Percentiles rank a stretch among this genome's conserved stretches.
phyloP scores from a whole-genome alignment of 805 yeast species.

The Pichia sporocuriosa region DNA sequence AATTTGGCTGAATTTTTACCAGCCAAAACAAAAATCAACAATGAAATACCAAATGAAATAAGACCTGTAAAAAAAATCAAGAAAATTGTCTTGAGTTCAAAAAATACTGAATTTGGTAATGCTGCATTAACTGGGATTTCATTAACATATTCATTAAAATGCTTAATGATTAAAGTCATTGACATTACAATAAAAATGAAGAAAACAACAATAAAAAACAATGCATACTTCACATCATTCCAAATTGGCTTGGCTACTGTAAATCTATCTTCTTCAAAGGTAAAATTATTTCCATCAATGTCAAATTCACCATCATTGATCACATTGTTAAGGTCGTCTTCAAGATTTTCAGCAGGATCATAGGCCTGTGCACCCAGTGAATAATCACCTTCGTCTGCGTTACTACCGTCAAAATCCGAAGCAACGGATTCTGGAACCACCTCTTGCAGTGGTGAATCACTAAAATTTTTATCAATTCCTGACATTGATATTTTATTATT shows the following conservation, averaged over 20 bases:
- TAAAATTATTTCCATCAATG: slow-evolving; percentile 5
- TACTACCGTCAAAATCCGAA: neutral
- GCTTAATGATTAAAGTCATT: slow-evolving; percentile 8
- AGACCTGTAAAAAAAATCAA: slow-evolving; percentile 60
- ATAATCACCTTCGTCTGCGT: neutral
- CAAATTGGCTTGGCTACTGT: slow-evolving; percentile 53
- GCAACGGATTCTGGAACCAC: too few species aligned
- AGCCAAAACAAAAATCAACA: slow-evolving; percentile 52
- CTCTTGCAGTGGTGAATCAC: too few species aligned
- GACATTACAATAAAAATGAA: slow-evolving; percentile 5
- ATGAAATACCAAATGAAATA: slow-evolving; percentile 52
- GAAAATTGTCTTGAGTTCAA: slow-evolving; percentile 33
- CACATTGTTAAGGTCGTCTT: neutral
- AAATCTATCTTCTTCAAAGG: slow-evolving; percentile 49
- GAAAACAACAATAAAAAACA: slow-evolving; percentile 20
- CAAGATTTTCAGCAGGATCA: too few species aligned
- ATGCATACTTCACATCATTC: slow-evolving; percentile 67
- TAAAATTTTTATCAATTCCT: too few species aligned
- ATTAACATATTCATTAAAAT: slow-evolving; percentile 2
- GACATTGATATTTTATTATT: too few species aligned
- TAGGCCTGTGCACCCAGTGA: slow-evolving; percentile 6
- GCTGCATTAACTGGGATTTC: slow-evolving; percentile 6
- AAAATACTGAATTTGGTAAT: slow-evolving; percentile 2
- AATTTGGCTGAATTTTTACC: slow-evolving; percentile 59
- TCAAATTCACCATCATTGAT: slow-evolving; percentile 1